Percentiles rank a stretch among this genome's conserved stretches.
Evolutionary conservation across 495 filamentous ascomycete species (phyloP).

Genomic region (Penicillium soppii): DNA sequence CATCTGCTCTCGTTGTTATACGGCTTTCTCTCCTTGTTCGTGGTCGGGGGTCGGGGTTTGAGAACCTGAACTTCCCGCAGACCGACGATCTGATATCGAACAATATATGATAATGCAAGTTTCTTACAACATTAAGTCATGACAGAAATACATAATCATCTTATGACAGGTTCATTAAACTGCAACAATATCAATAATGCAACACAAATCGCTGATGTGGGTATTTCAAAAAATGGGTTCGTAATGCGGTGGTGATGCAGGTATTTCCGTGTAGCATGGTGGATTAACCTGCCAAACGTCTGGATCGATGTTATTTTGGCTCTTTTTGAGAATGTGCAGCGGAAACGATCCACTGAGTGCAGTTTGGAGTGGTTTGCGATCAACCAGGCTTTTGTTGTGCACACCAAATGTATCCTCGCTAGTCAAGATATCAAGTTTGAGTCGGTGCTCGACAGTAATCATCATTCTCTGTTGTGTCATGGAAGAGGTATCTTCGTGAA

Average conservation of each 20-base stretch:
- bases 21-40: too few species aligned
- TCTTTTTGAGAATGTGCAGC: background rate
- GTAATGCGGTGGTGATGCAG: conserved; percentile 10
- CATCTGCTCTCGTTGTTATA: too few species aligned
- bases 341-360: conserved; percentile 13
- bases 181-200: background rate
- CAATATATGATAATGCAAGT: too few species aligned
- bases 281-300: background rate
- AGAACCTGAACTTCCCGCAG: too few species aligned
- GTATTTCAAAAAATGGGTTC: background rate
- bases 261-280: conserved; percentile 14
- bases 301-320: background rate
- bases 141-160: too few species aligned
- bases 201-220: background rate
- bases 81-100: too few species aligned
- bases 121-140: too few species aligned
- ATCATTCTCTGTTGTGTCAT: conserved; percentile 1
- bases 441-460: conserved; percentile 12
- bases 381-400: conserved; percentile 3
- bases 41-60: too few species aligned
- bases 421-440: conserved; percentile 12
- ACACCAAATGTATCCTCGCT: conserved; percentile 12
- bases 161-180: too few species aligned
- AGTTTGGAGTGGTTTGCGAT: conserved; percentile 8
- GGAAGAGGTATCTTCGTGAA: background rate